Evolutionary conservation across 495 filamentous ascomycete genomes (phyloP).

Genomic region (Penicillium ochrochloron): DNA sequence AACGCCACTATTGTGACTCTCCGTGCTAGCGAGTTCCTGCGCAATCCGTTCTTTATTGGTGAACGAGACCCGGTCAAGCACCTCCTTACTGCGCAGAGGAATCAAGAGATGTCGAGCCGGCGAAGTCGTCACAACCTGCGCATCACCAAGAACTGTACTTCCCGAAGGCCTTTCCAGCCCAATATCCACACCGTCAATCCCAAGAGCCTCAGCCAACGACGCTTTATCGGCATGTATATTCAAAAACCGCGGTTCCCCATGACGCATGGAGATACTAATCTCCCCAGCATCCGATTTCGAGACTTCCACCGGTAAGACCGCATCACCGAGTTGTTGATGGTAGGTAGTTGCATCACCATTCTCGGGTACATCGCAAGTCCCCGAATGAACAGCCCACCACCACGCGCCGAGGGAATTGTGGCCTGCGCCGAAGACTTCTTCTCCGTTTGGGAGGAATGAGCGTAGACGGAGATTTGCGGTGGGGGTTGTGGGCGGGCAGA

Average conservation of each 20-base stretch:
- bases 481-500: slow-evolving; percentile 19
- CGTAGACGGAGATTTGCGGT: background rate
- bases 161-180: background rate
- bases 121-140: background rate
- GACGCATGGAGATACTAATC: background rate
- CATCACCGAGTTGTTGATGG: slow-evolving; percentile 1
- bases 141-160: background rate
- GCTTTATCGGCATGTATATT: background rate
- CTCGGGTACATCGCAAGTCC: background rate
- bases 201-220: background rate
- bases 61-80: background rate
- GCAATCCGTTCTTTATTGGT: background rate
- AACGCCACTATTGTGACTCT: background rate
- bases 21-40: background rate
- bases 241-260: background rate
- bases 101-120: background rate
- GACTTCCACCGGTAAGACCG: background rate
- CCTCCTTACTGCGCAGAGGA: background rate
- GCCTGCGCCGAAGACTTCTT: background rate
- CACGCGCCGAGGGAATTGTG: background rate
- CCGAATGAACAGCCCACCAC: background rate
- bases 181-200: background rate
- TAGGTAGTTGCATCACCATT: background rate
- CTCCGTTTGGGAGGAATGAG: background rate
- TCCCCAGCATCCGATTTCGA: background rate